Evolutionary conservation across 2,329 filamentous ascomycete genomes (phyloP), one percentile per base, ranked within the genome.

Genomic region (Scytalidium lignicola): DNA sequence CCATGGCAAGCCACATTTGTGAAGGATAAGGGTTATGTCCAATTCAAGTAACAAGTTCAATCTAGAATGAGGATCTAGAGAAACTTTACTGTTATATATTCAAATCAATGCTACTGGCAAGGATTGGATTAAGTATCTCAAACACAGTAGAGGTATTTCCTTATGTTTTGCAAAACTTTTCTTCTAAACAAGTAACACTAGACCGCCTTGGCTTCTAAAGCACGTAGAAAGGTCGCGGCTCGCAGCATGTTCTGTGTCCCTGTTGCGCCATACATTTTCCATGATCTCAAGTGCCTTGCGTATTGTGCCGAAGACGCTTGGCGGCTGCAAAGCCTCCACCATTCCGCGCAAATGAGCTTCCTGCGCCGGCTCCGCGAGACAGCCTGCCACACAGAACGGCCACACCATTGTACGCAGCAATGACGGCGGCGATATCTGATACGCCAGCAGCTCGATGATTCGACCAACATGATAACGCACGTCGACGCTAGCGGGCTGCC

Each of bases 241-340:
- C 5, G 50, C 43, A 44, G 43, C 19, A 41, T 58, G 54, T 17
- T 10, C 48, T 2, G 28, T 26, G 45, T 32, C 48, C 41, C 51
- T 57, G 22, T 50, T 51, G 9, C 43, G 28, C 58, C 57, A 60
- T 22, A 56, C 52, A 46, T 51, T 53, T 22, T 58, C 55, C 52
- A 60, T 60, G 21, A 61, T 61, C 45, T 58, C 56, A 39, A 58
- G 51, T 47, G 54, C 54, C 23, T 55, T 56, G 9, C 47, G 53
- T 29, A 50, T 48, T 13, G 58, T 55, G 32, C 55, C 54, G 22
- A 71, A 74, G 58, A 73, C 42, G 13, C 49, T 51, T 26, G 49
- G 49, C 5, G 57, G 54, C 41, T 50, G 47, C 41, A 60, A 47
- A 10, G 39, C 48, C 28, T 55, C 47, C 4, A 54, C 51, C 51